These are phyloP conservation scores for Penicillium salamii DNA, from an alignment of 495 filamentous ascomycete species.

Conservation along the genomic window DNA sequence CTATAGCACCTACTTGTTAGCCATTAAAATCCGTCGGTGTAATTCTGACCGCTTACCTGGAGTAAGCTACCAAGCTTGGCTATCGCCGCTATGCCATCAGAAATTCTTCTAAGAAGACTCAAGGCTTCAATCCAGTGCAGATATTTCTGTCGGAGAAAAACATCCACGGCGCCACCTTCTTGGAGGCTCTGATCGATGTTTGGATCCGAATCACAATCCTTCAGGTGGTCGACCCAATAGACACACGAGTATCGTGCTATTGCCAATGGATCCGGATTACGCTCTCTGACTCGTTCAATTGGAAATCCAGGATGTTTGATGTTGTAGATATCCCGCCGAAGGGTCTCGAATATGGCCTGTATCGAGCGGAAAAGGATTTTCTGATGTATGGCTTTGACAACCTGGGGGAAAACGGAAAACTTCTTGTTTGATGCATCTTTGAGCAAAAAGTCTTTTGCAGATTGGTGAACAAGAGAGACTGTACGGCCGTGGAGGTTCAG, in stretches of 20 bases:
- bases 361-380: slow-evolving; percentile 29
- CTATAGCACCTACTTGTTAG: too few relatives aligned
- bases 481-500: slow-evolving; percentile 19
- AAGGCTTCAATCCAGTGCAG: slow-evolving; percentile 41
- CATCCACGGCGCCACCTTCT: slow-evolving; percentile 6
- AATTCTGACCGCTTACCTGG: slow-evolving; percentile 7
- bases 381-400: slow-evolving; percentile 18
- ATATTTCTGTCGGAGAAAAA: slow-evolving; percentile 24
- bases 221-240: slow-evolving; percentile 42
- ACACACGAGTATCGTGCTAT: slow-evolving; percentile 28
- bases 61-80: slow-evolving; percentile 9
- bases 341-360: slow-evolving; percentile 11
- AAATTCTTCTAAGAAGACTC: slow-evolving; percentile 22
- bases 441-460: slow-evolving; percentile 38
- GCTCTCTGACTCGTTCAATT: not conserved
- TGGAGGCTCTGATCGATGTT: not conserved
- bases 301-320: slow-evolving; percentile 8
- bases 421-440: not conserved
- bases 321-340: slow-evolving; percentile 19
- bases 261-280: slow-evolving; percentile 15
- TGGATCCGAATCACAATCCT: not conserved
- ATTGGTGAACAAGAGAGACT: slow-evolving; percentile 43
- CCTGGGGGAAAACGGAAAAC: slow-evolving; percentile 20
- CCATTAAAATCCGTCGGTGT: not conserved
- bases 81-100: slow-evolving; percentile 17